Base-by-base conservation (phyloP, 768 basidiomycete genomes). In the Suillus lakei region DNA sequence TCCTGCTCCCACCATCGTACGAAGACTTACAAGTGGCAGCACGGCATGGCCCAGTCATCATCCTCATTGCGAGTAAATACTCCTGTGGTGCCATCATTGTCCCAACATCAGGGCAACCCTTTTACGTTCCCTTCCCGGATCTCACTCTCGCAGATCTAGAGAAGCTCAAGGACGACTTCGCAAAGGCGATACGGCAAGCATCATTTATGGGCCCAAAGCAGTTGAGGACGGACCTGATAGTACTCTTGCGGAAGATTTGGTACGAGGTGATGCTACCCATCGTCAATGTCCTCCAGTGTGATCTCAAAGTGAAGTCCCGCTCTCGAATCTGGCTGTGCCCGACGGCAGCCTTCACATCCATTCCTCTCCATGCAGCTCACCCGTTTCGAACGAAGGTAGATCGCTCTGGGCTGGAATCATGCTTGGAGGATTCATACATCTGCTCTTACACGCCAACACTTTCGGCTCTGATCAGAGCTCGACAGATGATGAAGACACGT, bases 281-380 rank as follows among this genome's bases (percentile, higher is more conserved):
- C 4, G 48, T 50, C 48, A 8, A 23, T 1, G 15, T 26, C 15
- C 48, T 50, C 13, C 0, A 26, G 23, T 0, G 2, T 10, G 48
- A 7, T 5, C 26, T 50, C 2, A 16, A n/a, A 26, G 3, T n/a
- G 2, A 12, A 1, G 30, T 5, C 1, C 34, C 1, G 7, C 1
- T 53, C 48, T 15, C 61, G 61, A 13, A 34, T 48, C 10, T 71
- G 67, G 70, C 66, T 69, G 69, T 70, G 69, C 51, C 69, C 69
- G 0, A 69, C 66, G 1, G 54, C 65, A 13, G 12, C 13, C 0
- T n/a, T 44, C 10, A 44, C 44, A 0, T n/a, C 44, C 0, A 10
- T 43, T 65, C 23, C 60, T 50, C 55, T 43, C 48, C 28, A 34
- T 65, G n/a, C 70, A 66, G 28, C 44, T 12, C 0, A n/a, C 10